Percentiles rank a stretch among this genome's conserved stretches.
These are phyloP conservation scores for Cercophora newfieldiana DNA, from an alignment of 495 filamentous ascomycete genomes.

Conservation along the genomic window DNA sequence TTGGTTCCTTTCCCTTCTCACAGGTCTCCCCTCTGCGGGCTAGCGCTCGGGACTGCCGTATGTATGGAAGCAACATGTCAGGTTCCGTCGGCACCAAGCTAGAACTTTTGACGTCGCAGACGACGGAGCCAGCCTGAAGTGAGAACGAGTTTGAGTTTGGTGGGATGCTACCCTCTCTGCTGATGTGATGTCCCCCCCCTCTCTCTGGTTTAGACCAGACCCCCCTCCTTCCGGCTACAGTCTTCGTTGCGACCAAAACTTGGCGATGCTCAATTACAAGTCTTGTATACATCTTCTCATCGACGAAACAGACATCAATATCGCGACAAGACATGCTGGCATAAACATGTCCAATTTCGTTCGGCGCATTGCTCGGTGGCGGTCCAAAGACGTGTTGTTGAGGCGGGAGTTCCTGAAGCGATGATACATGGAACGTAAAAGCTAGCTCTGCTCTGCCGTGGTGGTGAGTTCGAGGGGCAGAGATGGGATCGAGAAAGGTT, in stretches of 20 bases:
- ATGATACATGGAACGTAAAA: not conserved
- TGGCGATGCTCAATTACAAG: not conserved
- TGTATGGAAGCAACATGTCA: not conserved
- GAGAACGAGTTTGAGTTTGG: conserved; percentile 1
- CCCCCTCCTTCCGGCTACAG: not conserved
- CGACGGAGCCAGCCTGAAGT: not conserved
- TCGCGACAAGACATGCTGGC: not conserved
- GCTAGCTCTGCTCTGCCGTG: not conserved
- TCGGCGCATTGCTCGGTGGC: conserved; percentile 4
- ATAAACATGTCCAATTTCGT: not conserved
- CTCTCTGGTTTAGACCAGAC: too few species aligned
- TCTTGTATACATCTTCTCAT: not conserved
- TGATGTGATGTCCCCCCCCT: not conserved
- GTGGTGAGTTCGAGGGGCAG: not conserved
- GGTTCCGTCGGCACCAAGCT: not conserved
- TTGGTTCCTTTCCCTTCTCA: not conserved
- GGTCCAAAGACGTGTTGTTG: not conserved
- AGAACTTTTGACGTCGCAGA: not conserved
- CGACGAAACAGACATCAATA: not conserved
- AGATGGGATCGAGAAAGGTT: not conserved
- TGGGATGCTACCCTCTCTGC: conserved; percentile 3
- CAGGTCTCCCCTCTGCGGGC: not conserved
- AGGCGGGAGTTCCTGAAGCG: not conserved
- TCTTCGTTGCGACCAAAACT: not conserved
- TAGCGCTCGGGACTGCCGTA: not conserved